These are phyloP conservation scores for Claviceps digitariae DNA, from an alignment of 2,329 filamentous ascomycete species.

Conservation along the genomic window DNA sequence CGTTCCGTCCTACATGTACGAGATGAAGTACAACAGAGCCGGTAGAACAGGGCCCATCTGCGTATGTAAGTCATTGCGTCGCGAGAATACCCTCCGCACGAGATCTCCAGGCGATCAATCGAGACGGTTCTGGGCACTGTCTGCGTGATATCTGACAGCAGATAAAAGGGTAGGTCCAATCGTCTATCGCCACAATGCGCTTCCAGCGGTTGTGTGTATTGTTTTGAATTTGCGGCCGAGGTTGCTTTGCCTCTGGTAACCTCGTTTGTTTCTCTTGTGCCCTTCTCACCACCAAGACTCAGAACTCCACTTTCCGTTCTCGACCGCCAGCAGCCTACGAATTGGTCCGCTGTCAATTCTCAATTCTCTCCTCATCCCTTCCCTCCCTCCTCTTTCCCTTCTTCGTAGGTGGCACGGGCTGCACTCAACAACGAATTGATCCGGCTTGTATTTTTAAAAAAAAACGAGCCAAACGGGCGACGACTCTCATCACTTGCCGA, in stretches of 20 bases:
- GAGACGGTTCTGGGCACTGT: neutral
- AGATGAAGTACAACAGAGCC: neutral
- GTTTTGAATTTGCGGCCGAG: no score
- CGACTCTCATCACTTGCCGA: slow-evolving; percentile 2
- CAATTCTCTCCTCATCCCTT: neutral
- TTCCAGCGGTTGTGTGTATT: neutral
- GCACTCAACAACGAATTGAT: neutral
- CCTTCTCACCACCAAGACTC: neutral
- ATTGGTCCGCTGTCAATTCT: no score
- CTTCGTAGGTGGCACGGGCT: neutral
- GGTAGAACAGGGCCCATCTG: neutral
- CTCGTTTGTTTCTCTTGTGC: neutral
- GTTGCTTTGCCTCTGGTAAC: no score
- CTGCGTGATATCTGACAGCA: neutral
- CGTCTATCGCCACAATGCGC: neutral
- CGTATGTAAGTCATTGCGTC: slow-evolving; percentile 2
- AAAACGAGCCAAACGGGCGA: neutral
- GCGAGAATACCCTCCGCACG: neutral
- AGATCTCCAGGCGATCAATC: neutral
- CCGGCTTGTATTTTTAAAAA: neutral
- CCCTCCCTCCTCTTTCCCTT: neutral
- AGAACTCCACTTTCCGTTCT: neutral
- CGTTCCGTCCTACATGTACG: neutral
- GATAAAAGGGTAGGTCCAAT: neutral
- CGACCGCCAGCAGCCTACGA: neutral